A percentile compares a stretch with the other conserved stretches of the same genome.
phyloP scores from a whole-genome alignment of 2,329 filamentous ascomycete species.

The Pseudogymnoascus pannorum region DNA sequence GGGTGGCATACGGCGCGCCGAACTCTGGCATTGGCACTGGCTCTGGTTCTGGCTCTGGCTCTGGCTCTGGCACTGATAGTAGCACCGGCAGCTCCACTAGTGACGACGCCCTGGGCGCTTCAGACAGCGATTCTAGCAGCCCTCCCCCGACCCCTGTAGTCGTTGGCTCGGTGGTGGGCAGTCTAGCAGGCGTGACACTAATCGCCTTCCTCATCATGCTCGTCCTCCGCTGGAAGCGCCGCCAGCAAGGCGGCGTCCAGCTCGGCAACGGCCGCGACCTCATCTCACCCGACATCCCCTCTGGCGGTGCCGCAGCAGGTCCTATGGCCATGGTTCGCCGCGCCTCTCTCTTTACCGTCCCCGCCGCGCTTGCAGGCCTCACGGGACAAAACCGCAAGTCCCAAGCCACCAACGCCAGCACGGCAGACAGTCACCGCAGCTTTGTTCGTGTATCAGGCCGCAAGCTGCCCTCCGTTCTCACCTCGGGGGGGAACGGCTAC shows the following conservation, averaged over 20 bases:
- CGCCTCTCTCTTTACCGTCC: constrained; percentile 39
- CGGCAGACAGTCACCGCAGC: constrained; percentile 35
- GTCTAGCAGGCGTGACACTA: constrained; percentile 49
- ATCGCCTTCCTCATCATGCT: constrained; percentile 47
- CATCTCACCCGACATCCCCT: constrained; percentile 23
- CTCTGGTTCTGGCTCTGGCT: constrained; percentile 9
- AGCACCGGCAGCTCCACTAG: constrained; percentile 12
- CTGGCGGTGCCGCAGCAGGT: constrained; percentile 15
- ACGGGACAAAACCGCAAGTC: constrained; percentile 30
- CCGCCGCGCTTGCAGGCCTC: constrained; percentile 42
- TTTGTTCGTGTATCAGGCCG: constrained; percentile 60
- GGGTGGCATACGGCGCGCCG: neutral
- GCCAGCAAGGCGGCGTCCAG: constrained; percentile 33
- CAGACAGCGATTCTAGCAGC: constrained; percentile 15
- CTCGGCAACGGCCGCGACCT: constrained; percentile 37
- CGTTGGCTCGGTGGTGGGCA: constrained; percentile 26
- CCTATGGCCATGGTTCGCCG: constrained; percentile 13
- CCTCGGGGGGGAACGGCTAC: constrained; percentile 57
- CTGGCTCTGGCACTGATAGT: constrained; percentile 12
- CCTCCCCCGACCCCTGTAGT: constrained; percentile 23
- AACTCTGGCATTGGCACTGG: too few relatives aligned
- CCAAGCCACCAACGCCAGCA: constrained; percentile 22
- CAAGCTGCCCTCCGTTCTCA: constrained; percentile 56
- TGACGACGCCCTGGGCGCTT: neutral
- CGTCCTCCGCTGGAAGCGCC: constrained; percentile 49